Base-by-base conservation (phyloP, 2,329 filamentous ascomycete genomes). In the Cadophora malorum region DNA sequence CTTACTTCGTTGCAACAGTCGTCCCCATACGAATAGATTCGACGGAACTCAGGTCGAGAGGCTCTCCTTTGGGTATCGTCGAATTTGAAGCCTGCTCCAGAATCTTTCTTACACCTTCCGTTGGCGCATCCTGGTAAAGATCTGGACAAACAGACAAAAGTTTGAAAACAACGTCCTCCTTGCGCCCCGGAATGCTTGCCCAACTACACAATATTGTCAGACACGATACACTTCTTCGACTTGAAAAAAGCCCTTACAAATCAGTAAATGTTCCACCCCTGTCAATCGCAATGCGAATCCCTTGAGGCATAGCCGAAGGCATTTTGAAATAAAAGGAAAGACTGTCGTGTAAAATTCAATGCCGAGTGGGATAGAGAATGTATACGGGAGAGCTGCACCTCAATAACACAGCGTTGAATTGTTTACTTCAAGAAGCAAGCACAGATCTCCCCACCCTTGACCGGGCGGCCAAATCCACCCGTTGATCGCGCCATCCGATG, bases 21-120 rank as follows among this genome's bases (percentile, higher is more conserved):
- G 90, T 93, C n/a, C 91, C 90, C 85, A 93, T 92, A 8, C 90
- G 85, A 74, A 92, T 59, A 14, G 88, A 88, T 6, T 88, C 88
- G 23, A 68, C 47, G 50, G 35, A 23, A 14, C n/a, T 21, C 28
- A 61, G 12, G 33, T 65, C 53, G n/a, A 69, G 50, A 23, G 56
- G 45, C n/a, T 53, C 45, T 28, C 59, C 67, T 49, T 58, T 45
- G 7, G 67, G 67, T 82, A 81, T 65, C 77, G 90, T 16, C 74
- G 91, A 81, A 64, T 84, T 84, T 1, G 83, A 86, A 77, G 90
- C 89, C 45, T 79, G 83, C 62, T 86, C 86, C 47, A 91, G 82
- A 1, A 91, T 81, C 9, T 88, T 83, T 16, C 88, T 83, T 67
- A 91, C 90, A 25, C 88, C 88, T 80, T 91, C 88, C 25, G 90